A percentile compares a stretch with the other conserved stretches of the same genome.
These are phyloP conservation scores for Agaricus subrufescens DNA, from an alignment of 768 basidiomycete species.

Conservation along the genomic window DNA sequence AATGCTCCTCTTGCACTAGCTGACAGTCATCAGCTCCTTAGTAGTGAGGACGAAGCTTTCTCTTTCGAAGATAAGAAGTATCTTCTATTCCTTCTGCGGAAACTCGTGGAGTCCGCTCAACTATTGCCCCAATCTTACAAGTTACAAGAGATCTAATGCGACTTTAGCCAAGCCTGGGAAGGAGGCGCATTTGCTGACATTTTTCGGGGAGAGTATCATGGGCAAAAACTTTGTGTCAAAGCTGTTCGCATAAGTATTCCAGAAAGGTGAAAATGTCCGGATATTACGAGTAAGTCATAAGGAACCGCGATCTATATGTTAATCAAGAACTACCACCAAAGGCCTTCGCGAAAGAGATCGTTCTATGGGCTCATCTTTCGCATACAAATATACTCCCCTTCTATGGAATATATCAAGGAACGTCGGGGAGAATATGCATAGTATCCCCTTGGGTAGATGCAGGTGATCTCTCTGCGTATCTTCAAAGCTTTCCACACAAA, in stretches of 20 bases:
- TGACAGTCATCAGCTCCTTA: not conserved
- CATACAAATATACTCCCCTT: slow-evolving; percentile 33
- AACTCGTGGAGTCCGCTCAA: not conserved
- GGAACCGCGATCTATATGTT: not conserved
- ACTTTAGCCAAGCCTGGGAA: not conserved
- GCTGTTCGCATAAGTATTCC: not conserved
- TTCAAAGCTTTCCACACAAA: slow-evolving; percentile 6
- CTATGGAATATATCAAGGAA: slow-evolving; percentile 20
- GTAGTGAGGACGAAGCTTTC: not conserved
- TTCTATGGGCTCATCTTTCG: slow-evolving; percentile 28
- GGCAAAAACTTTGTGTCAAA: not conserved
- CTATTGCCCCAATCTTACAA: not conserved
- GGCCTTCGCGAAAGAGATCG: slow-evolving; percentile 18
- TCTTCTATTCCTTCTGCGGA: not conserved
- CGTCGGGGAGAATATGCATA: slow-evolving; percentile 3
- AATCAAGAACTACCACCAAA: not conserved
- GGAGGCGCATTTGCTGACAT: not conserved
- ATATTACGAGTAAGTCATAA: not conserved
- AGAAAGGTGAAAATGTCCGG: not conserved
- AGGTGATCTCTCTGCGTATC: slow-evolving; percentile 15
- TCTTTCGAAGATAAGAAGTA: not conserved
- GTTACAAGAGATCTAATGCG: not conserved
- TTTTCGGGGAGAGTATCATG: not conserved
- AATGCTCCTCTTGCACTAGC: not conserved
- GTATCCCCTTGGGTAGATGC: slow-evolving; percentile 19